Conservation (phyloP, 1,139 yeast genomes). For the Scheffersomyces insectosa region DNA sequence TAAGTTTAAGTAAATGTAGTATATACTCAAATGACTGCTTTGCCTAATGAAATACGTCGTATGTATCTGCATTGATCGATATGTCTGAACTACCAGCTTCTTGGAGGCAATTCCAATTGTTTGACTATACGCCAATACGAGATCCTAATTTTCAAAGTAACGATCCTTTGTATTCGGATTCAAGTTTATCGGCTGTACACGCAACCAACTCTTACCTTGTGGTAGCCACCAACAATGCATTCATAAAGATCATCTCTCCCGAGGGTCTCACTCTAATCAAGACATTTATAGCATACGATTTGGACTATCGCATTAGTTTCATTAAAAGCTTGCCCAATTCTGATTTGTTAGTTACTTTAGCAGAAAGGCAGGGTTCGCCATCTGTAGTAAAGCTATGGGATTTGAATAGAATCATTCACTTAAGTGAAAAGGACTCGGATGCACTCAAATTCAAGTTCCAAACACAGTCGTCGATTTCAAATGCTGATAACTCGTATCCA, state of each 20-base stretch:
- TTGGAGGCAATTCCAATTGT: constrained; percentile 90
- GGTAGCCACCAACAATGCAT: constrained; percentile 56
- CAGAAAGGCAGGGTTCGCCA: constrained; percentile 73
- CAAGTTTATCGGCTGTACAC: constrained; percentile 62
- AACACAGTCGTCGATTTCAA: constrained; percentile 35
- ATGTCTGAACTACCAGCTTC: constrained; percentile 37
- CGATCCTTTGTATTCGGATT: constrained; percentile 76
- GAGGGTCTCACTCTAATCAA: constrained; percentile 44
- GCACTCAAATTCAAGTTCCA: constrained; percentile 32
- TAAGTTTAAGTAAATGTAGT: too few relatives aligned
- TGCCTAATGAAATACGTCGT: too few relatives aligned
- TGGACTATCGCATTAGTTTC: constrained; percentile 62
- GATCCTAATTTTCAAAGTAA: constrained; percentile 75
- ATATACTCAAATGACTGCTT: too few relatives aligned
- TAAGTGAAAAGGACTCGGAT: constrained; percentile 38
- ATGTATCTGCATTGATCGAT: neutral
- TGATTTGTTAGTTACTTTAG: constrained; percentile 64
- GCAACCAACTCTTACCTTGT: constrained; percentile 55
- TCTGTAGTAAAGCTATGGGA: constrained; percentile 74
- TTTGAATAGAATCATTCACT: constrained; percentile 46
- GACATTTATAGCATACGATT: constrained; percentile 64
- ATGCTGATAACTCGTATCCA: constrained; percentile 70
- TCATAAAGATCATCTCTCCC: constrained; percentile 58
- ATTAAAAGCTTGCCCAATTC: constrained; percentile 49
- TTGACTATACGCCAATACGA: constrained; percentile 77